Conservation (phyloP, 371 early-diverging fungal genomes). For the Rhizopus microsporus region DNA sequence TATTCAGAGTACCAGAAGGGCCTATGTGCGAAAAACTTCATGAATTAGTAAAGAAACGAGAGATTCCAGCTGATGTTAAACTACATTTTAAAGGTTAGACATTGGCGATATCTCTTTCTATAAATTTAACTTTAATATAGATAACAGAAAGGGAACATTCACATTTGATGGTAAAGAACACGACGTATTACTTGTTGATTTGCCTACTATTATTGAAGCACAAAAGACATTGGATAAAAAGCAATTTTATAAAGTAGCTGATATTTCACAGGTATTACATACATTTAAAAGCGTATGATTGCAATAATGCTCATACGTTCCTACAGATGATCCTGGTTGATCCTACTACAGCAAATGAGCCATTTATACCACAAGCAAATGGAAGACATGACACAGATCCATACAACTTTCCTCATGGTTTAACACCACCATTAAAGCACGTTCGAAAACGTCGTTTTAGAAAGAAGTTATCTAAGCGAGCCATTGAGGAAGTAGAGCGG, state of each 20-base stretch:
- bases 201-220: slow-evolving; percentile 97
- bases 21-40: slow-evolving; percentile 63
- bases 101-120: neutral
- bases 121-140: slow-evolving; percentile 34
- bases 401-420: slow-evolving; percentile 80
- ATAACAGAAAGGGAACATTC: slow-evolving; percentile 73
- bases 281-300: slow-evolving; percentile 9
- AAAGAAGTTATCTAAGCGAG: slow-evolving; percentile 83
- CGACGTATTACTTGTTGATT: slow-evolving; percentile 77
- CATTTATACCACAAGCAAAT: slow-evolving; percentile 29
- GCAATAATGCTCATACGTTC: slow-evolving; percentile 2
- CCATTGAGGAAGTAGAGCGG: slow-evolving; percentile 87
- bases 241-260: slow-evolving; percentile 96
- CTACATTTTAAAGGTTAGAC: slow-evolving; percentile 63
- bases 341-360: slow-evolving; percentile 32
- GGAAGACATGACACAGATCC: slow-evolving; percentile 47
- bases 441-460: slow-evolving; percentile 88
- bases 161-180: slow-evolving; percentile 61
- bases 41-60: slow-evolving; percentile 68
- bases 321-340: slow-evolving; percentile 65
- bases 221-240: slow-evolving; percentile 95
- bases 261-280: slow-evolving; percentile 82
- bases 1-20: slow-evolving; percentile 76
- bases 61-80: slow-evolving; percentile 67
- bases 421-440: slow-evolving; percentile 90